These are phyloP conservation scores for Mediolabrus comicus DNA, from an alignment of 108 stramenopile species.

Conservation along the genomic window DNA sequence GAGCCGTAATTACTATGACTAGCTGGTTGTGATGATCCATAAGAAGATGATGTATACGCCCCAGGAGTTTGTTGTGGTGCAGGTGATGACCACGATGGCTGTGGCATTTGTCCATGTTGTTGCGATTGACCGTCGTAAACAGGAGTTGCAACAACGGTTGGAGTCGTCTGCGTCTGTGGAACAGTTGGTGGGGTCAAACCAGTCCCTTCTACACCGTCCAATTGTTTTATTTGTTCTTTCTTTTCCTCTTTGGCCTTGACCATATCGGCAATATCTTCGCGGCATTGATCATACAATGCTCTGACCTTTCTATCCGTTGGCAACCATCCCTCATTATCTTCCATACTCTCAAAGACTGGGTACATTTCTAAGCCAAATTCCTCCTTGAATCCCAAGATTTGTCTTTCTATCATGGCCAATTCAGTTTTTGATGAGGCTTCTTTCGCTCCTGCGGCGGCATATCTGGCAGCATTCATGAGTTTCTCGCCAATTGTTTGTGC, in stretches of 20 bases:
- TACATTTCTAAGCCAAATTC: conserved; percentile 71
- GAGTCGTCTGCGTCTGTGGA: conserved; percentile 1
- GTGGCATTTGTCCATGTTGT: conserved; percentile 10
- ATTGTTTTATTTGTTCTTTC: conserved; percentile 28
- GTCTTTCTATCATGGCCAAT: conserved; percentile 54
- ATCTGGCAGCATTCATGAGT: conserved; percentile 68
- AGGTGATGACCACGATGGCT: conserved; percentile 2
- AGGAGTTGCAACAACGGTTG: conserved; percentile 25
- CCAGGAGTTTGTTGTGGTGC: neutral
- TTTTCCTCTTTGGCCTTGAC: conserved; percentile 47
- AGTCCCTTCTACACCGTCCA: conserved; percentile 28
- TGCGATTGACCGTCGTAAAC: neutral
- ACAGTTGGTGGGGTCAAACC: conserved; percentile 29
- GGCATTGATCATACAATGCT: conserved; percentile 64
- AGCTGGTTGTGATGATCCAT: conserved; percentile 20
- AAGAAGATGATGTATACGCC: conserved; percentile 14
- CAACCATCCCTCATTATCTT: conserved; percentile 75
- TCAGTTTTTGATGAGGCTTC: conserved; percentile 77
- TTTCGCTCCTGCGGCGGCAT: conserved; percentile 56
- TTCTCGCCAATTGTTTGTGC: conserved; percentile 66
- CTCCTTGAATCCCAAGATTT: conserved; percentile 71
- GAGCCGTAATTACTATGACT: neutral
- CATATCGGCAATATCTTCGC: conserved; percentile 61
- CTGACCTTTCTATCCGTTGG: conserved; percentile 79
- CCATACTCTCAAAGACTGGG: conserved; percentile 56